Evolutionary conservation across 768 basidiomycete genomes (phyloP).

Genomic region (Amanita thiersii): DNA sequence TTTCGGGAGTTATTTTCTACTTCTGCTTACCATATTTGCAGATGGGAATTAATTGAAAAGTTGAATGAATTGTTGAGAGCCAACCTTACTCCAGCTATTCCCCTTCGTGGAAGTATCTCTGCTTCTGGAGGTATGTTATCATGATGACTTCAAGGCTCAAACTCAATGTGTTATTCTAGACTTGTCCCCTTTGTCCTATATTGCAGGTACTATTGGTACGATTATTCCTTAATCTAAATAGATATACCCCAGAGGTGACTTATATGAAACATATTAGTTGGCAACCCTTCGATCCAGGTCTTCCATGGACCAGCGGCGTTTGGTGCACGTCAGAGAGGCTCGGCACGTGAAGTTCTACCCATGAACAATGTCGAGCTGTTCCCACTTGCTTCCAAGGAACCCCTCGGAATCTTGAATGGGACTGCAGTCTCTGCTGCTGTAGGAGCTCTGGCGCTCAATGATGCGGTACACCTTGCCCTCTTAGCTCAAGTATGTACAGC

Average conservation of each 20-base stretch:
- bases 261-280: conserved; percentile 20
- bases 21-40: conserved; percentile 10
- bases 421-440: conserved; percentile 72
- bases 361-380: conserved; percentile 51
- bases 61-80: conserved; percentile 55
- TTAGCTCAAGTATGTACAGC: conserved; percentile 69
- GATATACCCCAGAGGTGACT: background rate
- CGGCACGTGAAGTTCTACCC: conserved; percentile 43
- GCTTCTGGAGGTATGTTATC: conserved; percentile 57
- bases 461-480: conserved; percentile 54
- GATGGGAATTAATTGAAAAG: conserved; percentile 68
- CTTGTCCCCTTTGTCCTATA: conserved; percentile 46
- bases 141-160: background rate
- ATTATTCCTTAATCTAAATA: background rate
- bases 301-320: conserved; percentile 46
- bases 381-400: conserved; percentile 56
- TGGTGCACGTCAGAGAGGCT: conserved; percentile 40
- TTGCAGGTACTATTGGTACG: conserved; percentile 59
- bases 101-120: conserved; percentile 70
- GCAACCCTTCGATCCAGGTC: conserved; percentile 60
- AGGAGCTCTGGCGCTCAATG: conserved; percentile 62
- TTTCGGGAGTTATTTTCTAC: background rate
- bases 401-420: conserved; percentile 66
- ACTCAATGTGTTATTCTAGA: conserved; percentile 19
- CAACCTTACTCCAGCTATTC: conserved; percentile 69